Conservation (phyloP, 257 asterid genomes). For the Solanum chiquidenum region DNA sequence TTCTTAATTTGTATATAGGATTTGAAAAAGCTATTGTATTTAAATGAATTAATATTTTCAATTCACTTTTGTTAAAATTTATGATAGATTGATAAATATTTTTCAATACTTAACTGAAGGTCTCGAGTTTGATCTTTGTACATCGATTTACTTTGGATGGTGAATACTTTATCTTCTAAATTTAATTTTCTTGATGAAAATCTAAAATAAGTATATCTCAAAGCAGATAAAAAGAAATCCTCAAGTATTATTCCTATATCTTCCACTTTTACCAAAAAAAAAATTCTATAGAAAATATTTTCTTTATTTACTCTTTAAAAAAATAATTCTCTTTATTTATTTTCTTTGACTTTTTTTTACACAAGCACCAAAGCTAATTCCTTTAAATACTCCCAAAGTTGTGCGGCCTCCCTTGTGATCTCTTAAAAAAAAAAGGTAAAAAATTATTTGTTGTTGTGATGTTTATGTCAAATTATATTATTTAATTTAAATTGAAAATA, state of each 20-base stretch:
- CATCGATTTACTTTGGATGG: neutral
- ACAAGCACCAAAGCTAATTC: neutral
- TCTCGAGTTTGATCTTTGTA: fast-evolving
- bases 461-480: neutral
- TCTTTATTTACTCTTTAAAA: neutral
- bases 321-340: neutral
- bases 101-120: fast-evolving
- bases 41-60: too few species aligned
- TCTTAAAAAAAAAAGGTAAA: neutral
- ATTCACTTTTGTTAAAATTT: too few species aligned
- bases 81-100: too few species aligned
- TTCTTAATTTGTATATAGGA: neutral
- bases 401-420: neutral
- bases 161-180: too few species aligned
- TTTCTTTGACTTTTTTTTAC: neutral
- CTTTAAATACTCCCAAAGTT: neutral
- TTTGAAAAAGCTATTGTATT: too few species aligned
- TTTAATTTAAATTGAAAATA: neutral
- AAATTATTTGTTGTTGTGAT: too few species aligned
- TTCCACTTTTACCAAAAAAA: too few species aligned
- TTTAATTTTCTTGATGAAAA: too few species aligned
- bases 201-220: too few species aligned
- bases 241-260: too few species aligned
- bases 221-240: neutral
- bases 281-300: too few species aligned